These are phyloP conservation scores for Linderniella brevidens DNA, from an alignment of 257 asterid species.

Conservation along the genomic window DNA sequence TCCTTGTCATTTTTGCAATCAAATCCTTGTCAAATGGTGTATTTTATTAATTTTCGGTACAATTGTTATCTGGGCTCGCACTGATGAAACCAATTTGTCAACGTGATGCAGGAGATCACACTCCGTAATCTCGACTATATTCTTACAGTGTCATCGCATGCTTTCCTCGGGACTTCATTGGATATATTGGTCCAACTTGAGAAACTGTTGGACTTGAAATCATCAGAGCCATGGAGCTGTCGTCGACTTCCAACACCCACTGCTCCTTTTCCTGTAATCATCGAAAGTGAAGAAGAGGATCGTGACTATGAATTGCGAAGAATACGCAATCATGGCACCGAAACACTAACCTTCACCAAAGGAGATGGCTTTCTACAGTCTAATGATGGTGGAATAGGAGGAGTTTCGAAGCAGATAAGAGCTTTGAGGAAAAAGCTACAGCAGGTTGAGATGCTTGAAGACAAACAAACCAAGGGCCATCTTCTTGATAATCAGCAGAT, in stretches of 20 bases:
- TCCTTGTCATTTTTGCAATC: too few relatives aligned
- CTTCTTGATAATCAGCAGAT: conserved; percentile 82
- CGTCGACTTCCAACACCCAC: conserved; percentile 90
- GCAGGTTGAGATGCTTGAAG: conserved; percentile 94
- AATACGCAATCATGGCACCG: conserved; percentile 29
- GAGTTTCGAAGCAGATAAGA: conserved; percentile 47
- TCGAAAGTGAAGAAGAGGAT: conserved; percentile 77
- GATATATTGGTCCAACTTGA: conserved; percentile 64
- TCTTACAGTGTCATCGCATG: conserved; percentile 57
- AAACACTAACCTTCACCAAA: conserved; percentile 16
- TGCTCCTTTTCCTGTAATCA: conserved; percentile 69
- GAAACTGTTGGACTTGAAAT: conserved; percentile 50
- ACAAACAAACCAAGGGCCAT: conserved; percentile 50
- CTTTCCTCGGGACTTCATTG: conserved; percentile 44
- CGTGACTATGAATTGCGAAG: conserved; percentile 30
- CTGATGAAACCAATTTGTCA: not conserved
- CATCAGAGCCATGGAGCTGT: conserved; percentile 81
- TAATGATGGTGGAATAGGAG: conserved; percentile 32
- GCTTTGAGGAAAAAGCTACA: conserved; percentile 85
- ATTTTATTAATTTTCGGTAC: too few relatives aligned
- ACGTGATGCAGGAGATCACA: conserved; percentile 74
- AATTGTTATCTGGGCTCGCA: too few relatives aligned
- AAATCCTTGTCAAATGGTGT: too few relatives aligned
- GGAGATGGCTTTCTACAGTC: conserved; percentile 53
- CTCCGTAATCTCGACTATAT: conserved; percentile 83